A percentile compares a stretch with the other conserved stretches of the same genome.
Evolutionary conservation across 805 yeast species (phyloP).

Genomic region (Teunomyces lycoperdinae): DNA sequence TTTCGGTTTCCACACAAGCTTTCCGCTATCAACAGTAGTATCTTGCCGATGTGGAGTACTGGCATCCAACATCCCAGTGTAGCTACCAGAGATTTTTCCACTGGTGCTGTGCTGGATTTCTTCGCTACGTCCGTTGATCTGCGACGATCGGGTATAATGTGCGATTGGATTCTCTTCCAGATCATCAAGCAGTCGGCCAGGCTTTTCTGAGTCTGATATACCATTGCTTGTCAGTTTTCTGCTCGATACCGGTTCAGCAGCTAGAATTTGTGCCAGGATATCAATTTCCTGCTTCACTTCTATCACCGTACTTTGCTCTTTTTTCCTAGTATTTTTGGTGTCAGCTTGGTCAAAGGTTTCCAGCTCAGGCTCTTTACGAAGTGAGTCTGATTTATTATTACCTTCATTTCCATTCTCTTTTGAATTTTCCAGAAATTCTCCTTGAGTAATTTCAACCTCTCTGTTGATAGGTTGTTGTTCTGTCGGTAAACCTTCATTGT

Average conservation of each 20-base stretch:
- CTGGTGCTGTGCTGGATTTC: background rate
- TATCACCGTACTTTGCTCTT: background rate
- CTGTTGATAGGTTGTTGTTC: too few relatives aligned
- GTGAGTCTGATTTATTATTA: too few relatives aligned
- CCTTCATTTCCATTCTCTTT: too few relatives aligned
- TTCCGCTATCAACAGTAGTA: background rate
- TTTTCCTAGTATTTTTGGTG: background rate
- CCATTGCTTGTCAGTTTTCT: too few relatives aligned
- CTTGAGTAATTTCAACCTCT: background rate
- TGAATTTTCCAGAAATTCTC: too few relatives aligned
- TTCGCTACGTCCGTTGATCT: background rate
- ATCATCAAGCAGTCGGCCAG: background rate
- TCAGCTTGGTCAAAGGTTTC: slow-evolving; percentile 1
- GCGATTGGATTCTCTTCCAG: slow-evolving; percentile 7
- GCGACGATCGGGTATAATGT: slow-evolving; percentile 8
- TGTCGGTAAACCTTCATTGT: background rate
- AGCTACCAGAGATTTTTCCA: slow-evolving; percentile 8
- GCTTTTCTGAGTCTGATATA: background rate
- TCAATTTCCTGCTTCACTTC: background rate
- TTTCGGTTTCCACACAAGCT: slow-evolving; percentile 10
- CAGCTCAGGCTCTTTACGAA: too few relatives aligned
- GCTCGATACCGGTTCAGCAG: background rate
- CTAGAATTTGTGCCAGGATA: background rate
- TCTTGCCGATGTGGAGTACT: slow-evolving; percentile 14
- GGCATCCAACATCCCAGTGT: slow-evolving; percentile 11